Percentiles rank a stretch among this genome's conserved stretches.
These are phyloP conservation scores for Phialemoniopsis sp. DNA, from an alignment of 2,329 filamentous ascomycete genomes.

Conservation along the genomic window DNA sequence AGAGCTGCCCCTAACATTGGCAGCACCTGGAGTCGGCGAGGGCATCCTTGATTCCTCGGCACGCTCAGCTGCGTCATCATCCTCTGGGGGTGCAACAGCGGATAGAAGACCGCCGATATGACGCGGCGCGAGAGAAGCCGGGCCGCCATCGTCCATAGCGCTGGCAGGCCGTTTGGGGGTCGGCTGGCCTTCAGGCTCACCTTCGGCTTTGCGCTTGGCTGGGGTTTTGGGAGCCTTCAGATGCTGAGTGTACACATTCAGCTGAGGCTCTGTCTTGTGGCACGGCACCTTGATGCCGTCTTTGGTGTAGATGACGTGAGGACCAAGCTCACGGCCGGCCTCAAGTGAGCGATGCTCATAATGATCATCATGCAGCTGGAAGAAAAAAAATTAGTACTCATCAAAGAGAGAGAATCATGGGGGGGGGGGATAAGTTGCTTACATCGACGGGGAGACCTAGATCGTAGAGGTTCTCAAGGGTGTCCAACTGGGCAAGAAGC, in stretches of 20 bases:
- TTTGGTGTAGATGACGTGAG: slow-evolving; percentile 18
- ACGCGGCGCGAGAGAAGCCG: slow-evolving; percentile 24
- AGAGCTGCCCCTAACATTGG: slow-evolving; percentile 1
- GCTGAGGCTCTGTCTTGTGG: slow-evolving; percentile 20
- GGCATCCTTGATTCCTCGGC: slow-evolving; percentile 8
- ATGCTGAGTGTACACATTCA: slow-evolving; percentile 15
- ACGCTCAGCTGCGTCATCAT: slow-evolving; percentile 11
- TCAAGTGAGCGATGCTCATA: slow-evolving; percentile 6
- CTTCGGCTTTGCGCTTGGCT: slow-evolving; percentile 47
- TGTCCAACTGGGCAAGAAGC: slow-evolving; percentile 39
- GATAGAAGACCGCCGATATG: slow-evolving; percentile 35
- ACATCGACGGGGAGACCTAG: slow-evolving; percentile 44
- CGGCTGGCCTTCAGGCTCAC: slow-evolving; percentile 43
- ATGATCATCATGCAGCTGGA: slow-evolving; percentile 12
- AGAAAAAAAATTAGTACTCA: too few relatives aligned
- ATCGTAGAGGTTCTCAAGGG: slow-evolving; percentile 36
- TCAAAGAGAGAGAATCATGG: too few relatives aligned
- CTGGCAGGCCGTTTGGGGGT: slow-evolving; percentile 39
- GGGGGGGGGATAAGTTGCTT: too few relatives aligned
- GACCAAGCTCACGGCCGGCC: neutral
- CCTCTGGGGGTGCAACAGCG: slow-evolving; percentile 21
- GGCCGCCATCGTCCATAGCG: slow-evolving; percentile 20
- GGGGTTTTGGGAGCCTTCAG: slow-evolving; percentile 22
- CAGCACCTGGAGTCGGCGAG: slow-evolving; percentile 8
- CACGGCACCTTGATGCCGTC: slow-evolving; percentile 25